Evolutionary conservation across 2,329 filamentous ascomycete species (phyloP).

Genomic region (Colletotrichum echinochloae): DNA sequence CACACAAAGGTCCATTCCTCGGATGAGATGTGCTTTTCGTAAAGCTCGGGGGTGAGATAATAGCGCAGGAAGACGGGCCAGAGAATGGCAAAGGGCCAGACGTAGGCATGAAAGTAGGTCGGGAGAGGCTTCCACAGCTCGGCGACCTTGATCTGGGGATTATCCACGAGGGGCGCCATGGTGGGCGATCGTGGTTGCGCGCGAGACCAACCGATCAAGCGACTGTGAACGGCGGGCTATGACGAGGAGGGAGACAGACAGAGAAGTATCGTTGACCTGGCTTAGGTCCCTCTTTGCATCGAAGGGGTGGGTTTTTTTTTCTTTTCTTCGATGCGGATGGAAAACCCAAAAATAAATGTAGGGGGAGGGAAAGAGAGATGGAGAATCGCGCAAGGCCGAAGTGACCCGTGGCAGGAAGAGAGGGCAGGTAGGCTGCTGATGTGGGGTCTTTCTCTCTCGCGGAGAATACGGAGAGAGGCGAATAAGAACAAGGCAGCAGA

Average conservation of each 20-base stretch:
- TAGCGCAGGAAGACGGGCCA: conserved; percentile 94
- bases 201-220: conserved; percentile 7
- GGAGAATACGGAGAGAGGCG: conserved; percentile 10
- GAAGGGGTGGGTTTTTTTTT: no score
- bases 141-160: conserved; percentile 87
- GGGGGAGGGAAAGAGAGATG: background rate
- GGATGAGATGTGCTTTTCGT: conserved; percentile 91
- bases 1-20: conserved; percentile 99
- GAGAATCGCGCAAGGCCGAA: background rate
- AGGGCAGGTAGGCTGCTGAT: background rate
- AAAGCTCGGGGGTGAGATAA: conserved; percentile 85
- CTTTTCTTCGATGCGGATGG: conserved; percentile 13
- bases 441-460: conserved; percentile 3
- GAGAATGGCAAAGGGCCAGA: conserved; percentile 91
- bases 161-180: conserved; percentile 90
- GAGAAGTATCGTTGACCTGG: background rate
- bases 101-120: conserved; percentile 83
- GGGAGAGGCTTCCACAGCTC: conserved; percentile 90
- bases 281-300: conserved; percentile 4
- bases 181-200: conserved; percentile 34
- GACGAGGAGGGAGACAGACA: background rate
- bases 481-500: background rate
- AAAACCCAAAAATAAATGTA: background rate
- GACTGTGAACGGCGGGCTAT: background rate
- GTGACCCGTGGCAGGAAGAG: conserved; percentile 20